Conservation (phyloP, 805 yeast genomes). For the Lipomyces yamanashiensis region DNA sequence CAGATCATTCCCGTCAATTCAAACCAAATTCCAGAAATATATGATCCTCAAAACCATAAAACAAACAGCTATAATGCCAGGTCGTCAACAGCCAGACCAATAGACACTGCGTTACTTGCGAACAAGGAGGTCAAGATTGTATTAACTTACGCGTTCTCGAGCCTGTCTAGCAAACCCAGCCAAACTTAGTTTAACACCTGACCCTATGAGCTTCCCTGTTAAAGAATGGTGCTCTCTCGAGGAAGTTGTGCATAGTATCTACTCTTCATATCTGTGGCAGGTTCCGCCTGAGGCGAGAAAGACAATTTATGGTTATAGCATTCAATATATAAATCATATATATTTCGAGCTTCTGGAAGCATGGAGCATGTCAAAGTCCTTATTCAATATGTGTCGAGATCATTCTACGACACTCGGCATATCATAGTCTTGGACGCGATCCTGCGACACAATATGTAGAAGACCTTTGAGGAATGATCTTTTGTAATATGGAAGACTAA, state of each 20-base stretch:
- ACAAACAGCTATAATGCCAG: no score
- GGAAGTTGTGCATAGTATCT: no score
- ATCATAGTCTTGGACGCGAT: slow-evolving; percentile 86
- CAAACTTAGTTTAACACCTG: background rate
- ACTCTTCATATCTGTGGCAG: no score
- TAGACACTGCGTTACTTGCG: no score
- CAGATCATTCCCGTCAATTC: background rate
- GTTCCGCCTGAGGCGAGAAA: no score
- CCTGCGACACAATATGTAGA: slow-evolving; percentile 76
- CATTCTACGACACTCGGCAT: slow-evolving; percentile 84
- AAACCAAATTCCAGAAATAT: no score
- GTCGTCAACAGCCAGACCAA: no score
- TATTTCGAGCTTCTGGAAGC: background rate
- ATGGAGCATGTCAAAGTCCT: slow-evolving; percentile 46
- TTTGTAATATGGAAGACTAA: background rate
- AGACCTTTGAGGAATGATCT: background rate
- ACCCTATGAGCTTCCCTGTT: background rate
- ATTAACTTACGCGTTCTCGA: background rate
- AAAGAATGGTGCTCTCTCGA: background rate
- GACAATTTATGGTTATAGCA: no score
- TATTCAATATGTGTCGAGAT: slow-evolving; percentile 78
- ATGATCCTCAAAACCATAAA: no score
- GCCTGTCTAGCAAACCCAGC: background rate
- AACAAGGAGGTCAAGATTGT: no score
- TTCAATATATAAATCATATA: no score